Percentiles rank a stretch among this genome's conserved stretches.
These are phyloP conservation scores for Neurospora discreta DNA, from an alignment of 495 filamentous ascomycete species.

Conservation along the genomic window DNA sequence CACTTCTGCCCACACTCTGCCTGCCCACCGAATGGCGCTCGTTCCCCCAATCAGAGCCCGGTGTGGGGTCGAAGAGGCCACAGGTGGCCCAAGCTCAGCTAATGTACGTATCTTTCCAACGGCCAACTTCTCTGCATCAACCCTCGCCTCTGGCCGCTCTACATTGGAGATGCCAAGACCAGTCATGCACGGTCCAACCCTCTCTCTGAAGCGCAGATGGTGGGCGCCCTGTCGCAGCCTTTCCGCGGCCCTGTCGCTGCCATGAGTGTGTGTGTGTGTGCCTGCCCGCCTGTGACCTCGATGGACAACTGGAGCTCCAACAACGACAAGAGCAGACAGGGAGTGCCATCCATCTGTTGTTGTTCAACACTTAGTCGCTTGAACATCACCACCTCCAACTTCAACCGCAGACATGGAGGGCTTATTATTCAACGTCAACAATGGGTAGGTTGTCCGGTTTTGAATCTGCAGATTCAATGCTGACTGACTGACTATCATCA, in stretches of 20 bases:
- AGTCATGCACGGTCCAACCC: not conserved
- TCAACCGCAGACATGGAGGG: slow-evolving; percentile 63
- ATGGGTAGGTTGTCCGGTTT: slow-evolving; percentile 49
- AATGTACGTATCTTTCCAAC: not conserved
- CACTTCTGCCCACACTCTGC: not conserved
- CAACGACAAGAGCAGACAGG: slow-evolving; percentile 1
- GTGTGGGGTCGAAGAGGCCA: not conserved
- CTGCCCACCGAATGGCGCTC: not conserved
- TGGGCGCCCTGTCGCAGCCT: not conserved
- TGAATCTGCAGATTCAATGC: slow-evolving; percentile 5
- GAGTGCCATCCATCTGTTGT: slow-evolving; percentile 4
- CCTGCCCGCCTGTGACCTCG: not conserved
- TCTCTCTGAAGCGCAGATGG: not conserved
- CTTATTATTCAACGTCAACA: slow-evolving; percentile 90
- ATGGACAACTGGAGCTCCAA: not conserved
- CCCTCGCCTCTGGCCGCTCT: not conserved
- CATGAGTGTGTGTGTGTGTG: not conserved
- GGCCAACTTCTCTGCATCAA: not conserved
- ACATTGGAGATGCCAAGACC: not conserved
- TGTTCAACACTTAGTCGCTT: not conserved
- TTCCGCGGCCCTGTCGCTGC: not conserved
- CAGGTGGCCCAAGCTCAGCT: not conserved
- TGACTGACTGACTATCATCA: slow-evolving; percentile 17
- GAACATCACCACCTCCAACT: not conserved
- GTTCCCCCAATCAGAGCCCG: not conserved